Evolutionary conservation across 345 rosid genomes (phyloP), one percentile per base, ranked within the genome.

Genomic region (Zanthoxylum bungeanum): DNA sequence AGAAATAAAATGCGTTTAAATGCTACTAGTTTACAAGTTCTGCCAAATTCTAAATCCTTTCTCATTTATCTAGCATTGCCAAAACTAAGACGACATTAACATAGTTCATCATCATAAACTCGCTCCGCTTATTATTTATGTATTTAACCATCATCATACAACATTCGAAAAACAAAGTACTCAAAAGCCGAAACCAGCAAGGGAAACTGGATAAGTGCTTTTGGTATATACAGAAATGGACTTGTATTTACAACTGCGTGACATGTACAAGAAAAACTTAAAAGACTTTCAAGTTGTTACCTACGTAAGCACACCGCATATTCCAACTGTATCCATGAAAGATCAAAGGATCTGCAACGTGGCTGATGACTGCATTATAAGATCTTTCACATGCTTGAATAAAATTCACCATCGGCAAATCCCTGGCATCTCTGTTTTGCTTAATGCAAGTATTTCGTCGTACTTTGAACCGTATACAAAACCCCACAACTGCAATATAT

Each of bases 391-490:
- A 7, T 42, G 60, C 58, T 66, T 64, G 24, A 44, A 64, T 34
- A 33, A 52, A 17, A 60, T 39, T 84, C 58, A 88, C 93, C 95
- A 95, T 44, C 96, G 86, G 87, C 88, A 86, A 44, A 92, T 88
- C 55, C 99, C 96, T 10, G 93, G 88, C 67, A 81, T 85, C 70
- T 73, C 88, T 10, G 70, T 85, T 84, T 80, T 82, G 85, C 92
- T 88, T 57, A 75, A 75, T 70, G 97, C 83, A 56, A 90, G 89
- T 30, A 91, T 73, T 79, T 95, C 99, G 60, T 95, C 99, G 1
- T 89, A 95, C 77, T 85, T 89, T 33, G 99, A 84, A 62, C 86
- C 89, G 73, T 90, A 79, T 3, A 92, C 93, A 75, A 95, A 95
- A 24, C 98, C 96, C 99, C 98, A 92, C 58, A 95, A 78, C 99